A percentile compares a stretch with the other conserved stretches of the same genome.
Evolutionary conservation across 306 rosid species (phyloP).

Genomic region (Lotus japonicus): DNA sequence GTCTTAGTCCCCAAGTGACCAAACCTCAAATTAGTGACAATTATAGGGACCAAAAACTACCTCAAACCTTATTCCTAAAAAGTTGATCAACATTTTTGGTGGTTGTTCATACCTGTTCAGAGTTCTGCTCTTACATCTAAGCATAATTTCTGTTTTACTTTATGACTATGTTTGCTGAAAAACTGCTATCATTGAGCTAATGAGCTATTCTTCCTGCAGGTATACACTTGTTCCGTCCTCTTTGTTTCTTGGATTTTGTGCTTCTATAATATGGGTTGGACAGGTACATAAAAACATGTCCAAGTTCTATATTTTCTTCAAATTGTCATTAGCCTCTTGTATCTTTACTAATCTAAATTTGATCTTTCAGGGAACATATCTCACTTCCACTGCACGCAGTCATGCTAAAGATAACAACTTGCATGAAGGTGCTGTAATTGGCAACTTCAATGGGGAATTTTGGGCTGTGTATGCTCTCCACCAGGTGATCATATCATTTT

Average conservation of each 20-base stretch:
- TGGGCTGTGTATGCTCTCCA: constrained; percentile 76
- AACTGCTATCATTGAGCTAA: neutral
- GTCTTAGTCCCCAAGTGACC: neutral
- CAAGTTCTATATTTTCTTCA: constrained; percentile 17
- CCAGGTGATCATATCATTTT: constrained; percentile 51
- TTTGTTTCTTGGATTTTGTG: constrained; percentile 83
- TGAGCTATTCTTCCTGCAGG: constrained; percentile 42
- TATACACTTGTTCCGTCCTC: constrained; percentile 92
- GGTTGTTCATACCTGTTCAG: neutral
- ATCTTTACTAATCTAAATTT: constrained; percentile 17
- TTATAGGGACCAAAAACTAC: neutral
- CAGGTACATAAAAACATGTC: constrained; percentile 45
- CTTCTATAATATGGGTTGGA: constrained; percentile 98
- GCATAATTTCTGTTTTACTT: neutral
- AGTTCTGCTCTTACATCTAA: neutral
- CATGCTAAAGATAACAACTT: constrained; percentile 56
- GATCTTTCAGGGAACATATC: constrained; percentile 78
- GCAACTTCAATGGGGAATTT: constrained; percentile 89
- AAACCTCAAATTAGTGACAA: neutral
- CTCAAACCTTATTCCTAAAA: neutral
- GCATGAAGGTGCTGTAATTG: constrained; percentile 82
- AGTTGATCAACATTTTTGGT: neutral
- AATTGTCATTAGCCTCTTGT: constrained; percentile 1
- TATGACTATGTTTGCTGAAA: neutral
- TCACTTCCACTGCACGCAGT: constrained; percentile 74